Evolutionary conservation across 495 filamentous ascomycete genomes (phyloP), one percentile per base, ranked within the genome.

Genomic region (Gamarada debralockiae): DNA sequence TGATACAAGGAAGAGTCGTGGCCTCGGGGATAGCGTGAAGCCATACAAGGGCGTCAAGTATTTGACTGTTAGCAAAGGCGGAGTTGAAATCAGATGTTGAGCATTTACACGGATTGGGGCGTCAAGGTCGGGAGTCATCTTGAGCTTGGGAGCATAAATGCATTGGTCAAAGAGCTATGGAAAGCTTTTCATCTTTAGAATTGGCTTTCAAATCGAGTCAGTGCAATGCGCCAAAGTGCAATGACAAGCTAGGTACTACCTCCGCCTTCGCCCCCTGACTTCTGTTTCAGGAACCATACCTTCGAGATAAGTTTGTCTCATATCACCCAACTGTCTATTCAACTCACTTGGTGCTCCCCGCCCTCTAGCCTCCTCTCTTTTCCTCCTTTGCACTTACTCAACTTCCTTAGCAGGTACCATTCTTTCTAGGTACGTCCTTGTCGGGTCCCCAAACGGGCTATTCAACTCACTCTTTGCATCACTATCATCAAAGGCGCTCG

Each of bases 31-130:
- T 59, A 82, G 85, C 10, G 81, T 97, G 38, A 92, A 89, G 67
- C 93, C 95, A 36, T 99, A 95, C 68, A 99, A 97, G 73, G 95
- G 93, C 12, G 93, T 97, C 41, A 99, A 97, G 70, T 99, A 99
- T 69, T 66, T 97, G 51, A 95, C 90, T 58, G 82, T 93, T 24
- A 96, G 90, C 69, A 83, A 80, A 56, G 82, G 80, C 38, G 95
- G 95, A 3, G 77, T 99, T 36, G 93, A 97, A 70, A 77, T 85
- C 17, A 56, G 62, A 47, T 65, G 62, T 50, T 62, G 29, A 56
- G 24, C 17, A 51, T 57, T 57, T 51, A 2, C 21, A 37, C 0
- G 41, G 23, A 5, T 5, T 24, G 15, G 24, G 53, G 40, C 29
- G 48, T 57, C 8, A 18, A 31, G 15, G 47, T 29, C 10, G 27